Evolutionary conservation across 2,329 filamentous ascomycete genomes (phyloP), one percentile per base, ranked within the genome.

Genomic region (Phialophora macrospora): DNA sequence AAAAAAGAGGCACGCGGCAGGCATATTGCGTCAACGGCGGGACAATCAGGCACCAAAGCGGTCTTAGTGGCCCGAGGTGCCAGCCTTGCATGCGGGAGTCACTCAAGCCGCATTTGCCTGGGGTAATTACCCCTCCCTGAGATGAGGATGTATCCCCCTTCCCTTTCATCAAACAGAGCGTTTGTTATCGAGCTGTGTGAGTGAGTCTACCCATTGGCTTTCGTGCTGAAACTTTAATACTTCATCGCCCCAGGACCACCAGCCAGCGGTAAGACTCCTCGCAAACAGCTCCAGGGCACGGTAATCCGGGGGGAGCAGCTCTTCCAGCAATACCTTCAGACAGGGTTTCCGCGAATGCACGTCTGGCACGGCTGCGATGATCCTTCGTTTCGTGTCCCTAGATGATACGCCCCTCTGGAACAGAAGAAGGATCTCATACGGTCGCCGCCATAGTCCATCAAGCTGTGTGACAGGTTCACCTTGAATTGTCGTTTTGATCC

Each of bases 341-440:
- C 84, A 87, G 20, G 87, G 87, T 73, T 89, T 89, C n/a, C 86
- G 78, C 3, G 87, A 89, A 74, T 89, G 87, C 14, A 88, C 63
- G 74, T 89, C 87, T 8, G 87, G 85, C 9, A 88, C 86, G 7
- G 80, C 85, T 32, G 83, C 80, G 63, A 89, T 80, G 8, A 88
- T 79, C 71, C 83, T 80, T 67, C 80, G 80, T 55, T 74, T 78
- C 3, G 82, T 72, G 11, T 71, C 66, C 26, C 68, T 52, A n/a
- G 69, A 22, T 1, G 11, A 8, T n/a, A 7, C 20, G 41, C 61
- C 54, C 65, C 64, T 71, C 75, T 79, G 65, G 77, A 87, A 68
- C 4, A 89, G 71, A 4, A 89, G 76, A 2, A 85, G 70, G 1
- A 86, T 76, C 74, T 89, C 87, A 68, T 88, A 89, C 1, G 87